phyloP scores from a whole-genome alignment of 164 flowering plant species.

The Stephania cephalantha region DNA sequence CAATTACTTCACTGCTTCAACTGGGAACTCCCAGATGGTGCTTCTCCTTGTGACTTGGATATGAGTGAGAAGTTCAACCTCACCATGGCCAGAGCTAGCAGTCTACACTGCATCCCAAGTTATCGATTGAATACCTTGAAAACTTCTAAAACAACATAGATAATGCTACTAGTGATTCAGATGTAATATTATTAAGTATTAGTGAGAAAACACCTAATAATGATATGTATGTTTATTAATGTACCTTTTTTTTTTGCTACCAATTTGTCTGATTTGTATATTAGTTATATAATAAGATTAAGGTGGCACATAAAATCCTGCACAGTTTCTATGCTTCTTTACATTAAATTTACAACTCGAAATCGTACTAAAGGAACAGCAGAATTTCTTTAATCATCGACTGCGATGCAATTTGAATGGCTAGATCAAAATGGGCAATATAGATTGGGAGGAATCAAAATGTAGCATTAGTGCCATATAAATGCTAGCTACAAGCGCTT shows the following conservation, averaged over 20 bases:
- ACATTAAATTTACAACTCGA: background rate
- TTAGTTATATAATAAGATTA: too few species aligned
- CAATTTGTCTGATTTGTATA: too few species aligned
- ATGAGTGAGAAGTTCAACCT: constrained; percentile 3
- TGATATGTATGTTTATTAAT: too few species aligned
- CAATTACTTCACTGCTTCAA: constrained; percentile 12
- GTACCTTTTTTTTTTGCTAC: too few species aligned
- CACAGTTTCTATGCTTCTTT: too few species aligned
- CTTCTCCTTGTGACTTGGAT: constrained; percentile 8
- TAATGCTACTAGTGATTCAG: too few species aligned
- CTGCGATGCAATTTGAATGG: background rate
- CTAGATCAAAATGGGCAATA: background rate
- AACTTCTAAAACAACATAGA: background rate
- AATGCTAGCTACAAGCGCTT: constrained; percentile 11
- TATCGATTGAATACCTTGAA: background rate
- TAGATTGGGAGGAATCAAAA: background rate
- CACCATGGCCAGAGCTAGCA: constrained; percentile 3
- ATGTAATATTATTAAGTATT: too few species aligned
- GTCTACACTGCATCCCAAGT: background rate
- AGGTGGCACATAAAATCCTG: too few species aligned
- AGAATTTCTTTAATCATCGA: background rate
- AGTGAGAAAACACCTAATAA: too few species aligned
- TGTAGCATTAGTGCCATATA: background rate
- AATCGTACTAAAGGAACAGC: background rate
- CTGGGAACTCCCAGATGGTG: constrained; percentile 10